Base-by-base conservation (phyloP, 257 asterid genomes). In the Orobanche coerulescens region DNA sequence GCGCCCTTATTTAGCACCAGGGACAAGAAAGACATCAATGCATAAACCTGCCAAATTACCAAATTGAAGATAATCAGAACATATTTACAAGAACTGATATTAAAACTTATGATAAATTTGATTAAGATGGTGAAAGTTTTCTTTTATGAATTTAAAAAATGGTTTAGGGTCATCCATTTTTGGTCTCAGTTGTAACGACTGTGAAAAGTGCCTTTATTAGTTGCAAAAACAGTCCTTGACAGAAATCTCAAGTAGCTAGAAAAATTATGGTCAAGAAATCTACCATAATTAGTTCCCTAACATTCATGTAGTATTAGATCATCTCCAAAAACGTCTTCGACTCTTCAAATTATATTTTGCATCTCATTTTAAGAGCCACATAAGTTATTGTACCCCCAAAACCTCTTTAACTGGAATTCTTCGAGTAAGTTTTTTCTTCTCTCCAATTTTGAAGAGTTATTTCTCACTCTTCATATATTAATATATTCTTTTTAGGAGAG, bases 1-100 rank as follows among this genome's bases (percentile, higher is more conserved):
- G 98, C 77, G 47, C 87, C 76, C 67, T 73, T 66, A 56, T 81
- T 78, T 59, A 89, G 71, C 64, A 89, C 70, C 67, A 93, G 86
- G 53, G 95, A 84, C 76, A 93, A 75, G 91, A 93, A 93, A 62
- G 98, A 93, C 78, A 75, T 86, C 79, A 89, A 66, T 19, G 98
- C 97, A 84, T 86, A 93, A 60, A 93, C 96, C 98, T 93, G 95
- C 59, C 46, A 67, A 7, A 39, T 44, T 28, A 65, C 46, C 60
- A 69, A 75, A 44, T 52, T 52, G 51, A 66, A 61, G 36, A 64
- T 43, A 13, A 64, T 76, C 54, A 72, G 33, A 50, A 58, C 47
- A 20, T 34, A 47, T 47, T 19, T 46, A 34, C 49, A 66, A 23
- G 71, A 33, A 58, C 13, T 4, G 25, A 12, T 28, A 34, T 20